Conservation (phyloP, 495 filamentous ascomycete genomes). For the Hypoxylon fuscum region DNA sequence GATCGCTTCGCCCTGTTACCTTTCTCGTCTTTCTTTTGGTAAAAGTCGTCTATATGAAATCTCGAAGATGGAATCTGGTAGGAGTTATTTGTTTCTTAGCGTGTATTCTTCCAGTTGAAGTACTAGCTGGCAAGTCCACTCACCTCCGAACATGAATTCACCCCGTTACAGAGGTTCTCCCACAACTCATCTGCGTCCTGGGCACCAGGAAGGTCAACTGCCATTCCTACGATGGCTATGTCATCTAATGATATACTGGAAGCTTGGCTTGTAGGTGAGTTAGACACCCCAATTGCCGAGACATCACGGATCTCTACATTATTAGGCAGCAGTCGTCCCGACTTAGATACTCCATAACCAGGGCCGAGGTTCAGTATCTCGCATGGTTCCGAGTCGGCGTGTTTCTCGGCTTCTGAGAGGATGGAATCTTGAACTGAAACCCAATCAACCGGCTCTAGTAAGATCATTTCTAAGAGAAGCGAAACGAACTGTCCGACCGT, state of each 20-base stretch:
- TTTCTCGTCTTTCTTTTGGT: conserved; percentile 3
- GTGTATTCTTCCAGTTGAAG: too few relatives aligned
- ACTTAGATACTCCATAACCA: background rate
- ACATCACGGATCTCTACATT: conserved; percentile 1
- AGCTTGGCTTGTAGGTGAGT: background rate
- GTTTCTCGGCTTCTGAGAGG: background rate
- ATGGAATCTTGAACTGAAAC: conserved; percentile 12
- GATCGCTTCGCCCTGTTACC: conserved; percentile 10
- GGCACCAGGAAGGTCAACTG: conserved; percentile 11
- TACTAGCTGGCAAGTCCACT: background rate
- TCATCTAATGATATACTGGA: conserved; percentile 1
- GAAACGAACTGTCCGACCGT: background rate
- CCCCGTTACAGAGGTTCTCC: conserved; percentile 17
- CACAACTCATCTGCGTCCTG: conserved; percentile 17
- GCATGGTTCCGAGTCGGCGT: background rate
- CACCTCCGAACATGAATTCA: conserved; percentile 4
- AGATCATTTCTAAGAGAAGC: conserved; percentile 11
- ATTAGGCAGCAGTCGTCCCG: background rate
- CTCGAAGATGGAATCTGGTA: conserved; percentile 17
- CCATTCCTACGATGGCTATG: conserved; percentile 23
- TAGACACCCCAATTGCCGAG: background rate
- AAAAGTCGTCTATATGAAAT: conserved; percentile 15
- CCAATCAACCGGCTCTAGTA: conserved; percentile 16
- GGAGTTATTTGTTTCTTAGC: background rate
- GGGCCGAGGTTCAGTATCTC: conserved; percentile 1